These are phyloP conservation scores for Basidiobolus meristosporus DNA, from an alignment of 371 early-diverging fungal species.

Conservation along the genomic window DNA sequence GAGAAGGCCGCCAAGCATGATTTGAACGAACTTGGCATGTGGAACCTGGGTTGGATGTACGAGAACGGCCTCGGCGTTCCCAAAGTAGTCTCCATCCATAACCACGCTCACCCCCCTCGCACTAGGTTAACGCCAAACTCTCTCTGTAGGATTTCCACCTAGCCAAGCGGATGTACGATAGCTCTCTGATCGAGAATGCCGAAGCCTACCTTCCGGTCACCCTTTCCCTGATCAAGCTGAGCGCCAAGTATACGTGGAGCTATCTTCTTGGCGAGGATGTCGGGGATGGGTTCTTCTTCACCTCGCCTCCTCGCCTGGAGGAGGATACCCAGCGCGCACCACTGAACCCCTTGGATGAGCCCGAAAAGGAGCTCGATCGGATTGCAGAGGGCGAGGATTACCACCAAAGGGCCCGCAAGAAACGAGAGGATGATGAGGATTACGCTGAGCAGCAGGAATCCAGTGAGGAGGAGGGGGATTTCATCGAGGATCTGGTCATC, in stretches of 20 bases:
- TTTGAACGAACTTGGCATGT: slow-evolving; percentile 71
- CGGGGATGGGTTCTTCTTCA: slow-evolving; percentile 12
- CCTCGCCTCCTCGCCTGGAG: slow-evolving; percentile 6
- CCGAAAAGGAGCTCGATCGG: neutral
- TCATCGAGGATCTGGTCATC: slow-evolving; percentile 30
- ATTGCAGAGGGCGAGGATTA: no score
- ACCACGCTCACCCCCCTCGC: no score
- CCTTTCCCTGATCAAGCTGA: slow-evolving; percentile 52
- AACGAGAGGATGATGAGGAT: slow-evolving; percentile 11
- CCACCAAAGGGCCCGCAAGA: no score
- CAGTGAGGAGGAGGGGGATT: slow-evolving; percentile 29
- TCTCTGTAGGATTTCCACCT: slow-evolving; percentile 60
- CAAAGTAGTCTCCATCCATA: slow-evolving; percentile 16
- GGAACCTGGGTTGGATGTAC: slow-evolving; percentile 93
- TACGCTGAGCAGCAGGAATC: slow-evolving; percentile 14
- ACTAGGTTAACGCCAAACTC: no score
- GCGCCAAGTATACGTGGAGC: slow-evolving; percentile 42
- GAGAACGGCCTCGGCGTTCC: slow-evolving; percentile 85
- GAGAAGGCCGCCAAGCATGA: slow-evolving; percentile 66
- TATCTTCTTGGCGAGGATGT: slow-evolving; percentile 33
- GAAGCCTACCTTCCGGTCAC: slow-evolving; percentile 64
- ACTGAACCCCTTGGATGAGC: neutral
- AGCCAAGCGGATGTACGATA: slow-evolving; percentile 84
- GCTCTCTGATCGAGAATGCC: slow-evolving; percentile 46
- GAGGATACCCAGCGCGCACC: slow-evolving; percentile 2